These are phyloP conservation scores for Diutina neorugosa DNA, from an alignment of 1,139 yeast species.

Conservation along the genomic window DNA sequence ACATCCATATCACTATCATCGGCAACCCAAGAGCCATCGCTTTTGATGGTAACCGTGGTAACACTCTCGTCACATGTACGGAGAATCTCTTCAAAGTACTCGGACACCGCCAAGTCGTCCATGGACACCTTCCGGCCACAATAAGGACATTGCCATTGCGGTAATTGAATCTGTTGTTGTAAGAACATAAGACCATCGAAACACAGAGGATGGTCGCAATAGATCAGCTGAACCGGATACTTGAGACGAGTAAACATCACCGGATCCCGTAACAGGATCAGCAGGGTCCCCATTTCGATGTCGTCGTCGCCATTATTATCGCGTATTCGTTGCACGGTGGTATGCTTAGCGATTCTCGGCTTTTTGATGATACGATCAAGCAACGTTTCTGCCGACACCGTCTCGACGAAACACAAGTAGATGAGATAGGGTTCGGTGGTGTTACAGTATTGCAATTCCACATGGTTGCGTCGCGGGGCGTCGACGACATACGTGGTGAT, in stretches of 20 bases:
- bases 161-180: conserved; percentile 46
- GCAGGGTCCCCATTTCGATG: conserved; percentile 42
- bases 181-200: conserved; percentile 55
- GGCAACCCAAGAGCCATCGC: conserved; percentile 49
- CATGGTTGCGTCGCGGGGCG: conserved; percentile 25
- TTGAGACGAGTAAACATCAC: conserved; percentile 48
- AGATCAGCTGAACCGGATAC: conserved; percentile 45
- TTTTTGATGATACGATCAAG: conserved; percentile 15
- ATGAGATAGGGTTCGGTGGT: conserved; percentile 31
- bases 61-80: conserved; percentile 29
- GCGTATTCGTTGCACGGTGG: conserved; percentile 32
- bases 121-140: conserved; percentile 35
- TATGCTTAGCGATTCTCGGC: conserved; percentile 35
- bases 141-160: conserved; percentile 61
- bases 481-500: conserved; percentile 13
- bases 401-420: conserved; percentile 42
- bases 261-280: conserved; percentile 52
- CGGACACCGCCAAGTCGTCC: conserved; percentile 48
- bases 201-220: conserved; percentile 60
- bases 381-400: conserved; percentile 25
- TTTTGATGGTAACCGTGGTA: conserved; percentile 41
- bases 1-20: conserved; percentile 9
- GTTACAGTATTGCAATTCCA: conserved; percentile 43
- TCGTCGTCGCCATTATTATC: conserved; percentile 37
- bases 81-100: conserved; percentile 44